phyloP scores from a whole-genome alignment of 1,284 basidiomycete species.

The Malassezia equina region DNA sequence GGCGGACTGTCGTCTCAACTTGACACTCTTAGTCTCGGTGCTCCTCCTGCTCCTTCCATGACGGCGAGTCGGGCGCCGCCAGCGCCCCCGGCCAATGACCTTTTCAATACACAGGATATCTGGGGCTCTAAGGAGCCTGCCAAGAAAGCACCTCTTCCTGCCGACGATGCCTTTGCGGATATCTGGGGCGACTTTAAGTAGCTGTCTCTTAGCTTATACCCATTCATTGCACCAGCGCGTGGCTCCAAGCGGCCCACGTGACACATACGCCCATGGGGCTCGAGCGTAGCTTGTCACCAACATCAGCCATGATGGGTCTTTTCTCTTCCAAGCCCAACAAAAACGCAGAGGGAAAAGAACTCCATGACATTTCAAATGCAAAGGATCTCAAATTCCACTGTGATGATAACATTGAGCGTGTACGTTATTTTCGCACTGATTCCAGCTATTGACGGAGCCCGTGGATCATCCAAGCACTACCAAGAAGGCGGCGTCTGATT shows the following conservation, averaged over 20 bases:
- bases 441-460: slow-evolving; percentile 5
- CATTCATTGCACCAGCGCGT: neutral
- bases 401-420: slow-evolving; percentile 14
- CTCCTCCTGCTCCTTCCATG: slow-evolving; percentile 7
- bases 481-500: neutral
- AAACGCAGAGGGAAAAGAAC: neutral
- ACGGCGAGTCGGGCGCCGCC: slow-evolving; percentile 12
- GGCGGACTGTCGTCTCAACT: slow-evolving; percentile 14
- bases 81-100: neutral
- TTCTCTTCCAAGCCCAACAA: neutral
- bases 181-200: slow-evolving; percentile 47
- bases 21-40: neutral
- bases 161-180: slow-evolving; percentile 42
- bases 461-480: neutral
- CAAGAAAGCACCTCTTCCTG: neutral
- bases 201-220: slow-evolving; percentile 3
- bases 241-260: neutral
- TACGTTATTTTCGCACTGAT: slow-evolving; percentile 1
- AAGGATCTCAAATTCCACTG: slow-evolving; percentile 14
- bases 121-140: slow-evolving; percentile 20
- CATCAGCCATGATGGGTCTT: neutral
- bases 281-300: neutral
- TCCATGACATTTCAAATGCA: slow-evolving; percentile 2
- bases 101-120: slow-evolving; percentile 36
- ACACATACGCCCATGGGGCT: neutral